phyloP scores from a whole-genome alignment of 2,329 filamentous ascomycete species.

The Penicillium sp. region DNA sequence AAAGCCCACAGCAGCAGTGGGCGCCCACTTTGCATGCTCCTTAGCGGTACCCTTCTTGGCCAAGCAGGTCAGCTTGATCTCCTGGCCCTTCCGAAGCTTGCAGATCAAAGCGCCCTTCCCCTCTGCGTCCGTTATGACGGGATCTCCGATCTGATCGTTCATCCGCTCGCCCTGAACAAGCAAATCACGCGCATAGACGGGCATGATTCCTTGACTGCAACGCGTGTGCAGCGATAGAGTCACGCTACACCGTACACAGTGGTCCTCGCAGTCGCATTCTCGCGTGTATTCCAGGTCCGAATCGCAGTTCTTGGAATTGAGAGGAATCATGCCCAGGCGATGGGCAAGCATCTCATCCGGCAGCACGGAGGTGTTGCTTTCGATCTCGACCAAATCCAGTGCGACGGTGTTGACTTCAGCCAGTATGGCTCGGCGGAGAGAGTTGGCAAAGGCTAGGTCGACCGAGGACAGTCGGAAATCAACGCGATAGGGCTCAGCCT shows the following conservation, averaged over 20 bases:
- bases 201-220: constrained; percentile 83
- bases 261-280: constrained; percentile 94
- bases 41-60: constrained; percentile 99
- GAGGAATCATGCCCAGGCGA: constrained; percentile 81
- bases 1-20: constrained; percentile 86
- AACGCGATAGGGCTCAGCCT: constrained; percentile 77
- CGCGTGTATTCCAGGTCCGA: constrained; percentile 76
- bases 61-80: constrained; percentile 83
- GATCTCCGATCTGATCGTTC: constrained; percentile 71
- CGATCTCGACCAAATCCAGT: constrained; percentile 89
- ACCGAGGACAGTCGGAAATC: constrained; percentile 89
- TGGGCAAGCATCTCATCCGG: constrained; percentile 95
- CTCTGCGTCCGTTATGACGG: constrained; percentile 78
- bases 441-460: constrained; percentile 88
- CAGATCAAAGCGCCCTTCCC: constrained; percentile 79
- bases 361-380: constrained; percentile 89
- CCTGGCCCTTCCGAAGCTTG: constrained; percentile 85
- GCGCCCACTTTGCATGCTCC: constrained; percentile 97
- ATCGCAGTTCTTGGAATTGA: constrained; percentile 78
- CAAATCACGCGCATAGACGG: constrained; percentile 87
- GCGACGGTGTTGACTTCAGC: constrained; percentile 92
- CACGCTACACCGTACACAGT: constrained; percentile 88
- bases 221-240: constrained; percentile 78
- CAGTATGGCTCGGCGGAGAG: constrained; percentile 82
- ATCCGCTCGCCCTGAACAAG: constrained; percentile 65